Conservation (phyloP, 306 rosid species). For the Castanea mollissima region DNA sequence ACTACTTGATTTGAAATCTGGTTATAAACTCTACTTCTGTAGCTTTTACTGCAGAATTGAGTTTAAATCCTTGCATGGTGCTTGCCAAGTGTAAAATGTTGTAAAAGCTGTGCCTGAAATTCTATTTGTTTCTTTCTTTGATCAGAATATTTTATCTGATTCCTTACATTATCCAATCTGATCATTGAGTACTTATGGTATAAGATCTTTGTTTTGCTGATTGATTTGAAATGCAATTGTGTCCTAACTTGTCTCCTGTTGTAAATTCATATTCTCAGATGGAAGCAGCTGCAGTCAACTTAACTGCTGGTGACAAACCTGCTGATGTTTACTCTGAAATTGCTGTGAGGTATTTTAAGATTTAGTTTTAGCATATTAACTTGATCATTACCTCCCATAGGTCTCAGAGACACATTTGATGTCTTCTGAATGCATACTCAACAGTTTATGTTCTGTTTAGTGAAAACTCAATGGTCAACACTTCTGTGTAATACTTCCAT, state of each 20-base stretch:
- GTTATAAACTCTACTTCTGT: neutral
- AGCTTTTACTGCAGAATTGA: neutral
- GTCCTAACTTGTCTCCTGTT: slow-evolving; percentile 23
- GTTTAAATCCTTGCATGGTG: neutral
- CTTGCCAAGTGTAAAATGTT: neutral
- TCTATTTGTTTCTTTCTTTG: neutral
- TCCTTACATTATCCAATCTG: neutral
- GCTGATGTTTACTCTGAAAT: slow-evolving; percentile 89
- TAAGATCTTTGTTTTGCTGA: neutral
- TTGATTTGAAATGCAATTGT: slow-evolving; percentile 17
- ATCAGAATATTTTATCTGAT: neutral
- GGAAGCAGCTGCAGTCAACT: slow-evolving; percentile 92
- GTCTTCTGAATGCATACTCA: neutral
- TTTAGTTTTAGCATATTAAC: neutral
- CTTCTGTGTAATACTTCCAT: neutral
- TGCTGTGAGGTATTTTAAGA: slow-evolving; percentile 56
- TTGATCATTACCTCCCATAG: neutral
- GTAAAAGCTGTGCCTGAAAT: neutral
- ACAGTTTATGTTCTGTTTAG: neutral
- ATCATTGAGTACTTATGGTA: neutral
- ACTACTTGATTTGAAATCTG: neutral
- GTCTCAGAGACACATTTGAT: neutral
- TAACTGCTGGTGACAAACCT: slow-evolving; percentile 72
- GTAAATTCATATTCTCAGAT: slow-evolving; percentile 42
- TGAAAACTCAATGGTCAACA: neutral